Conservation (phyloP, 129 eudicot species). For the Arctium lappa region DNA sequence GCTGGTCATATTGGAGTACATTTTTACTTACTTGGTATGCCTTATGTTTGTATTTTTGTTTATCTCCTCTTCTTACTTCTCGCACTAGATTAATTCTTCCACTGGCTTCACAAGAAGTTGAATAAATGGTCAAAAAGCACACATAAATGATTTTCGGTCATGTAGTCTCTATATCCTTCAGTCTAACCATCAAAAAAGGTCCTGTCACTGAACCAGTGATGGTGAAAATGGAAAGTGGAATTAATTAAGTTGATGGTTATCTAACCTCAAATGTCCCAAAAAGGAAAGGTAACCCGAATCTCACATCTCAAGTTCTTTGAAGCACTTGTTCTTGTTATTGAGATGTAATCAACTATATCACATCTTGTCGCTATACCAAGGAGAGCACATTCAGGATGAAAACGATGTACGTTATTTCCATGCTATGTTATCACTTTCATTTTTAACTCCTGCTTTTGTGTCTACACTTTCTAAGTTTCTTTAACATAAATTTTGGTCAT, state of each 20-base stretch:
- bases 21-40: conserved; percentile 85
- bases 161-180: not conserved
- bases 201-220: not conserved
- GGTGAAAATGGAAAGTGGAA: not conserved
- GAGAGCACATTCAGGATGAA: not conserved
- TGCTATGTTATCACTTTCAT: not conserved
- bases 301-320: not conserved
- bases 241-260: not conserved
- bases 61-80: not conserved
- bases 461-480: not conserved
- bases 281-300: not conserved
- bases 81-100: not conserved
- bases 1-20: conserved; percentile 97
- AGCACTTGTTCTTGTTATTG: not conserved
- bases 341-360: not conserved
- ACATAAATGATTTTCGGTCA: not conserved
- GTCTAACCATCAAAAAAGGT: not conserved
- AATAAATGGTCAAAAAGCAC: not conserved
- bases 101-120: not conserved
- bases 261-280: not conserved
- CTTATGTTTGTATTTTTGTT: not conserved
- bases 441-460: not conserved
- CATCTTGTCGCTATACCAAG: not conserved
- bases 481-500: not conserved
- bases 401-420: not conserved